Evolutionary conservation across 495 filamentous ascomycete genomes (phyloP).

Genomic region (Xylaria scruposa): DNA sequence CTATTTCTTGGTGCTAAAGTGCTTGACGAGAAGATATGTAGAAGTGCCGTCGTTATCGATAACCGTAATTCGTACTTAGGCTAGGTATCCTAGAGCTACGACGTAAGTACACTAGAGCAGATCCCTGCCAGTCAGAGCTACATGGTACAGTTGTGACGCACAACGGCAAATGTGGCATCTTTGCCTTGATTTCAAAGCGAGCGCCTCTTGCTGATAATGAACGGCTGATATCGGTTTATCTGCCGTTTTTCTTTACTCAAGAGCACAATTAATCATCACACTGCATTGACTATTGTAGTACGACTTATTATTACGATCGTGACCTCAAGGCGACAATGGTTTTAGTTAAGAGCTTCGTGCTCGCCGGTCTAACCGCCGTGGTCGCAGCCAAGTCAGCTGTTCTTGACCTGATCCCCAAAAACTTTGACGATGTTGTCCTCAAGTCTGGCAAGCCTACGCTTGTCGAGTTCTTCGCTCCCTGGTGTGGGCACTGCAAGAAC

Average conservation of each 20-base stretch:
- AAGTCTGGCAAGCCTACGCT: constrained; percentile 93
- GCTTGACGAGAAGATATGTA: not conserved
- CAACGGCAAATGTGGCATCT: constrained; percentile 37
- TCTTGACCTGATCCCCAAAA: constrained; percentile 82
- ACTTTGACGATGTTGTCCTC: constrained; percentile 89
- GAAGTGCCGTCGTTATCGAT: not conserved
- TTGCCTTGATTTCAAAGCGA: constrained; percentile 38
- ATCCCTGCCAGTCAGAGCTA: constrained; percentile 25
- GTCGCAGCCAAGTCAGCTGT: constrained; percentile 69
- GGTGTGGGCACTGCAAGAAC: constrained; percentile 99
- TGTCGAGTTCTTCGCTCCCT: constrained; percentile 98
- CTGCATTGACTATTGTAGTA: constrained; percentile 6
- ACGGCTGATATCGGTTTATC: not conserved
- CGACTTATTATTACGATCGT: not conserved
- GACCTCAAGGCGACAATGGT: constrained; percentile 47
- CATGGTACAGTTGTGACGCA: constrained; percentile 19
- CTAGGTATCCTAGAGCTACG: not conserved
- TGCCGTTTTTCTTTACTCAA: not conserved
- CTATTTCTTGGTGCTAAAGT: not conserved
- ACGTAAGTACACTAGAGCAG: not conserved
- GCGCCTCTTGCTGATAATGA: constrained; percentile 9
- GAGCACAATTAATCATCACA: not conserved
- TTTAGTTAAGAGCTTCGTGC: constrained; percentile 60
- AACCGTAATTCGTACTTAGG: not conserved
- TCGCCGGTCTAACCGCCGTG: constrained; percentile 52